Base-by-base conservation (phyloP, 768 basidiomycete genomes). In the Boletus edulis region DNA sequence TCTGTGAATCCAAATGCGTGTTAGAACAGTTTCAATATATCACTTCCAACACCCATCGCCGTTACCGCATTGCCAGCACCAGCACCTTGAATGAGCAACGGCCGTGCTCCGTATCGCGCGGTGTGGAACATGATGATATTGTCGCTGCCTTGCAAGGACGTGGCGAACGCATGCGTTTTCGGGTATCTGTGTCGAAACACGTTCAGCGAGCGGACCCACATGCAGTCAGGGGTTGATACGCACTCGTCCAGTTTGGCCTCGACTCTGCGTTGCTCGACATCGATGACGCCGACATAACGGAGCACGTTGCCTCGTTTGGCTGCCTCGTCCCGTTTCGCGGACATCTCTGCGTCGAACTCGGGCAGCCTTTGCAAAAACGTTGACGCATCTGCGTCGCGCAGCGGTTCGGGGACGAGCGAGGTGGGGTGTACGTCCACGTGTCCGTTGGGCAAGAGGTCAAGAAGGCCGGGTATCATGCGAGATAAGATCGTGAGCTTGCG, bases 81-180 rank as follows among this genome's bases (percentile, higher is more conserved):
- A 1, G 95, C 87, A 47, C 97, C 97, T 66, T 98, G 96, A 34
- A 99, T 81, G 56, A 98, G 91, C 52, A 99, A 76, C 2, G 97
- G 96, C 40, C 94, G 76, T 9, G 86, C 81, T 3, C 87, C 85
- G 67, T 99, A 99, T 40, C 97, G 80, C 65, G 90, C 86, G 0
- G 96, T 98, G 68, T 93, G 89, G 82, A 98, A 98, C 78, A 97
- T 91, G 69, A 99, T 83, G 67, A 99, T 98, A 70, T 98, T 98
- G 72, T 99, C 97, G 20, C 94, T 94, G 1, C 96, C 97, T 20
- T 93, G 91, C 14, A 99, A 82, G 2, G 95, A 91, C 1, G 96
- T 96, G 4, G 95, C 95, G 66, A 99, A 98, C 2, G 97, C 89
- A 70, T 99, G 97, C 15, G 85, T 82, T 24, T 76, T 78, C 5